A percentile compares a stretch with the other conserved stretches of the same genome.
phyloP scores from a whole-genome alignment of 345 rosid species.

The Zanthoxylum bungeanum region DNA sequence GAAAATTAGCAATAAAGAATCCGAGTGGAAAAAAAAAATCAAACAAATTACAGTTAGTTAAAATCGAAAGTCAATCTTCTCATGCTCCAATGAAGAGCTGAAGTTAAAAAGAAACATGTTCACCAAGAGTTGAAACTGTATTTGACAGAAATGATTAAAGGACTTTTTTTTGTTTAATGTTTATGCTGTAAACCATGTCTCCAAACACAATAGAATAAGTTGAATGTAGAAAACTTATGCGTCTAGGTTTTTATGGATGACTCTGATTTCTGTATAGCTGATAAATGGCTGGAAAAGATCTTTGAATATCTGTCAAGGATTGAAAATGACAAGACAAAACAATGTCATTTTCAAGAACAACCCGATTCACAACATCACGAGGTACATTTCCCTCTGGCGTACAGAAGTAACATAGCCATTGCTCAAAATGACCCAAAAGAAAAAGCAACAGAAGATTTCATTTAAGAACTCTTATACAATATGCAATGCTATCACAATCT shows the following conservation, averaged over 20 bases:
- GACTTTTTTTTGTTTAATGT: not conserved
- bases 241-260: conserved; percentile 53
- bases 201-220: not conserved
- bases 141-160: conserved; percentile 1
- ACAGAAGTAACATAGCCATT: not conserved
- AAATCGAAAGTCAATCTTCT: not conserved
- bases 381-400: not conserved
- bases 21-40: not conserved
- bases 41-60: not conserved
- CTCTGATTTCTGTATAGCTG: conserved; percentile 60
- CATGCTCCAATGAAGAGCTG: not conserved
- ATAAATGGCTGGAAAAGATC: conserved; percentile 62
- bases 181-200: not conserved
- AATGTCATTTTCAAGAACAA: not conserved
- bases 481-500: not conserved
- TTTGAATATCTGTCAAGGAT: conserved; percentile 29
- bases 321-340: conserved; percentile 8
- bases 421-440: not conserved
- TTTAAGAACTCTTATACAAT: not conserved
- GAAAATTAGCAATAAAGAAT: not conserved
- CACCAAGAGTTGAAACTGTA: not conserved
- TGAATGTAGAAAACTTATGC: conserved; percentile 34
- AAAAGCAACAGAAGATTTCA: not conserved
- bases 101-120: not conserved
- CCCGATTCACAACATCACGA: not conserved